Percentiles rank a stretch among this genome's conserved stretches.
Conservation (phyloP, 345 rosid species). For the Draba incana region DNA sequence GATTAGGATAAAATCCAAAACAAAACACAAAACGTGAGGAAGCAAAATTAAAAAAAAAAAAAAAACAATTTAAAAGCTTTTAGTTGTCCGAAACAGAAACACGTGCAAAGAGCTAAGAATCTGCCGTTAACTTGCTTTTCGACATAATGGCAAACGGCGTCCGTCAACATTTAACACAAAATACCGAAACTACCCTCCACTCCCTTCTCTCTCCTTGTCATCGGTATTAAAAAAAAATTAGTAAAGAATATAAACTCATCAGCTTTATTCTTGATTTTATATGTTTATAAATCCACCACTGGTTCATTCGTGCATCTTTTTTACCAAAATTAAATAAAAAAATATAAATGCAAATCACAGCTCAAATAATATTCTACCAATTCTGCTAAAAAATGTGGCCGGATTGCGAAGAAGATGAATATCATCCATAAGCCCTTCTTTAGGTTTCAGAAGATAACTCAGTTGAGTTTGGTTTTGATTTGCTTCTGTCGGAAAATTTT, state of each 20-base stretch:
- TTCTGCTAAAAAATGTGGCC: conserved; percentile 36
- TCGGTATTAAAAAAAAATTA: conserved; percentile 9
- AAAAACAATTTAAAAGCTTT: background rate
- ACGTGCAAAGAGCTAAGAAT: conserved; percentile 29
- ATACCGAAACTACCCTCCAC: conserved; percentile 30
- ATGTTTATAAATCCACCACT: conserved; percentile 35
- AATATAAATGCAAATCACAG: conserved; percentile 28
- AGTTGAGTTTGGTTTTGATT: conserved; percentile 9
- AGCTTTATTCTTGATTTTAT: conserved; percentile 34
- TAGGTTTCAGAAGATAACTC: conserved; percentile 5
- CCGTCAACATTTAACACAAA: background rate
- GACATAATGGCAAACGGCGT: conserved; percentile 31
- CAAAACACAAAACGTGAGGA: conserved; percentile 16
- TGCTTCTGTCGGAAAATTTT: background rate
- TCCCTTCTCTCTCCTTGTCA: conserved; percentile 17
- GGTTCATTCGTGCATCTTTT: conserved; percentile 42
- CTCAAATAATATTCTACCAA: conserved; percentile 27
- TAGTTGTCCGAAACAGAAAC: conserved; percentile 40
- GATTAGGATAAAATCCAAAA: conserved; percentile 26
- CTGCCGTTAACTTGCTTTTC: conserved; percentile 29
- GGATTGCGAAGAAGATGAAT: conserved; percentile 21
- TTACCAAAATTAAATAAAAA: background rate
- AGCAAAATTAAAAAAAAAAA: background rate
- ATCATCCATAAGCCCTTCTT: conserved; percentile 18
- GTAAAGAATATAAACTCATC: conserved; percentile 29